A percentile compares a stretch with the other conserved stretches of the same genome.
These are phyloP conservation scores for Scedosporium minutisporum DNA, from an alignment of 2,329 filamentous ascomycete genomes.

Conservation along the genomic window DNA sequence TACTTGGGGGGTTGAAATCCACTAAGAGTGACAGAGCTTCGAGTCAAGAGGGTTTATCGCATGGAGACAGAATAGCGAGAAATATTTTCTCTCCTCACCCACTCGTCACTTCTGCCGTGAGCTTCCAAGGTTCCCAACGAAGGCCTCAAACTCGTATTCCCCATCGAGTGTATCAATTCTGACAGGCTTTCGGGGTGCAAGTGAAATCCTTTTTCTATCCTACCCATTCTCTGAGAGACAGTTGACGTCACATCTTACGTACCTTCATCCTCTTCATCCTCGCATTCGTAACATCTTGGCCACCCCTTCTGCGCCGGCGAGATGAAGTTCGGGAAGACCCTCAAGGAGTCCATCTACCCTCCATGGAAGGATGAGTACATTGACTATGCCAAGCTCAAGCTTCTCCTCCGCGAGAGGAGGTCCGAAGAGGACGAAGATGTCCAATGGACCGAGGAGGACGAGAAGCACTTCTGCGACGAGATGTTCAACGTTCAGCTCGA, in stretches of 20 bases:
- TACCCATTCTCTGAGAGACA: background rate
- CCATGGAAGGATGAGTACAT: slow-evolving; percentile 94
- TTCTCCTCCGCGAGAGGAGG: slow-evolving; percentile 69
- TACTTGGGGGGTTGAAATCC: background rate
- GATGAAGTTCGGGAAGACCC: slow-evolving; percentile 92
- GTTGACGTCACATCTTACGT: background rate
- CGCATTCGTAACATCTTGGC: background rate
- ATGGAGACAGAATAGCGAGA: background rate
- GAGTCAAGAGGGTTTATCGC: background rate
- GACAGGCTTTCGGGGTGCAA: background rate
- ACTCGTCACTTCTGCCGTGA: background rate
- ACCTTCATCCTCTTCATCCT: background rate
- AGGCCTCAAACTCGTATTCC: too few species aligned
- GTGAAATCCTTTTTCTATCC: background rate
- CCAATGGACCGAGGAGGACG: slow-evolving; percentile 87
- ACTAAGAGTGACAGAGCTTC: background rate
- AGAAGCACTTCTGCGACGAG: slow-evolving; percentile 89
- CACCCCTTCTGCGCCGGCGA: background rate
- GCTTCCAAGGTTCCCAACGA: background rate
- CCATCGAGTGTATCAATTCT: background rate
- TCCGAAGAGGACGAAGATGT: slow-evolving; percentile 51
- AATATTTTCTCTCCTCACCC: background rate
- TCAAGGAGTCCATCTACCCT: slow-evolving; percentile 67
- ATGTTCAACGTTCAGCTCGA: slow-evolving; percentile 90
- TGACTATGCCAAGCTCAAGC: slow-evolving; percentile 90